Base-by-base conservation (phyloP, 306 rosid genomes). In the Dryas octopetala region DNA sequence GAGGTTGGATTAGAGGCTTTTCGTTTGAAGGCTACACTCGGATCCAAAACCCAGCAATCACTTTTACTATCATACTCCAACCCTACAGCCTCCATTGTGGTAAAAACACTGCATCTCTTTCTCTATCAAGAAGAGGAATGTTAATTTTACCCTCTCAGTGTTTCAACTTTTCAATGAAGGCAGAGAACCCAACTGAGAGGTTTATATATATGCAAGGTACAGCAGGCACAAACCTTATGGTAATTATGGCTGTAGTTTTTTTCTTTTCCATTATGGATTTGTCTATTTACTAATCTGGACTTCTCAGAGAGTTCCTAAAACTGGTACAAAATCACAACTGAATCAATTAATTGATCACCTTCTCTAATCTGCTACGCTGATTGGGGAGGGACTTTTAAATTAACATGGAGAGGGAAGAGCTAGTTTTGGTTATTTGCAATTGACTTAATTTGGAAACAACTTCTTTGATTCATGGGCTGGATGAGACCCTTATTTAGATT, bases 11-110 rank as follows among this genome's bases (percentile, higher is more conserved):
- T 54, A 7, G 5, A 32, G 62, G 48, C 9, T 40, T 9, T 54
- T 53, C 38, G 8, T 15, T 7, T 40, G 64, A 41, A 48, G 52
- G 26, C 23, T 12, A 50, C 63, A 19, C 5, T 53, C 40, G 77
- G 73, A 54, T 78, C 82, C 50, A 62, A 52, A 53, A 78, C 60
- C 82, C 82, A 71, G 57, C 82, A 41, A 52, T 71, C 77, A 28
- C 17, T 1, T 14, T 23, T 4, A 4, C 7, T 45, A 43, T 78
- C 77, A 16, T 15, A 78, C 69, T 32, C 64, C 66, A 52, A 43
- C 74, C 38, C 44, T 23, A 66, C 38, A 65, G 43, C 53, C 9
- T 26, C 61, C 82, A 79, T 79, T 57, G 7, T 17, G 4, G 6
- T 8, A 32, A 3, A 15, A 32, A 10, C 2, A 3, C 11, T 43